A percentile compares a stretch with the other conserved stretches of the same genome.
These are phyloP conservation scores for Fusarium transvaalense DNA, from an alignment of 2,329 filamentous ascomycete genomes.

Conservation along the genomic window DNA sequence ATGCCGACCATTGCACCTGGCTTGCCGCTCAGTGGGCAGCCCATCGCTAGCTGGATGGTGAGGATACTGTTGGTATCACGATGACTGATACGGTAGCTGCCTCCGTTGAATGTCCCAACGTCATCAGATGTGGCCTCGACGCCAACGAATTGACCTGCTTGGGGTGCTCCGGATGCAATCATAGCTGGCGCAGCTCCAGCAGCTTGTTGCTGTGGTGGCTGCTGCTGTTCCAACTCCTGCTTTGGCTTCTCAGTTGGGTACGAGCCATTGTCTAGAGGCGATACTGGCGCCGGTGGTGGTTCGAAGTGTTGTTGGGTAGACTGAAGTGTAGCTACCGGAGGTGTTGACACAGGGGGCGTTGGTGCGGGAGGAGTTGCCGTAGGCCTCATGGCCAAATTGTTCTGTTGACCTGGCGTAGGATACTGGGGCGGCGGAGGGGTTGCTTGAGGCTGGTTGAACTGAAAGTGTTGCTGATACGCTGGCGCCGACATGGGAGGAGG, in stretches of 20 bases:
- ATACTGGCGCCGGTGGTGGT: constrained; percentile 44
- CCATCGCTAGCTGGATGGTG: constrained; percentile 89
- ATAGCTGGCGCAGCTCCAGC: constrained; percentile 48
- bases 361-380: constrained; percentile 43
- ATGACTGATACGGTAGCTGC: constrained; percentile 93
- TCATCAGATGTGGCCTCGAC: constrained; percentile 77
- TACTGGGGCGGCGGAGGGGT: constrained; percentile 46
- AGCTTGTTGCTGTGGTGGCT: constrained; percentile 38
- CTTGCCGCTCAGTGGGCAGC: constrained; percentile 84
- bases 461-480: constrained; percentile 42
- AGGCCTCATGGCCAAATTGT: constrained; percentile 38
- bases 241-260: constrained; percentile 51
- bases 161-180: constrained; percentile 56
- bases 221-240: constrained; percentile 40
- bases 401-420: constrained; percentile 40
- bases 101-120: constrained; percentile 96
- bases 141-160: constrained; percentile 71
- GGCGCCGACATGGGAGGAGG: constrained; percentile 43
- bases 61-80: constrained; percentile 90
- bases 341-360: constrained; percentile 46
- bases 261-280: constrained; percentile 34
- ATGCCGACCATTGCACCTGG: constrained; percentile 95
- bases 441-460: constrained; percentile 45
- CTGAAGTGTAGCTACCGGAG: constrained; percentile 44
- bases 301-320: constrained; percentile 46